Percentiles rank a stretch among this genome's conserved stretches.
These are phyloP conservation scores for Skeletonema tropicum DNA, from an alignment of 108 stramenopile species.

Conservation along the genomic window DNA sequence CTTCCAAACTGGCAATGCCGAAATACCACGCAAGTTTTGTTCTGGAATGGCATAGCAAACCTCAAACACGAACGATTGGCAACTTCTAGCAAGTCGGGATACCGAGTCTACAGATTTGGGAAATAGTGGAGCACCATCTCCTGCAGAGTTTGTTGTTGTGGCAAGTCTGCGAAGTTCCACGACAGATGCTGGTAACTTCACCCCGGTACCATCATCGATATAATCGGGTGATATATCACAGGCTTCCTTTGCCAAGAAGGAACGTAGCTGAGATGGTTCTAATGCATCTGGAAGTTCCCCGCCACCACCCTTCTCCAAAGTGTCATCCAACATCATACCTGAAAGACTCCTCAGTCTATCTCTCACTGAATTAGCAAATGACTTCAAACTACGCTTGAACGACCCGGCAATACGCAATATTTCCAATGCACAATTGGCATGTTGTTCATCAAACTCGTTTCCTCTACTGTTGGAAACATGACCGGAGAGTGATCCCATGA, in stretches of 20 bases:
- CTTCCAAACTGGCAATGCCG: conserved; percentile 73
- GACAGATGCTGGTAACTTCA: conserved; percentile 40
- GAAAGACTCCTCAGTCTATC: conserved; percentile 61
- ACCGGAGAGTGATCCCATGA: conserved; percentile 58
- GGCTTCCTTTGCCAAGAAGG: conserved; percentile 65
- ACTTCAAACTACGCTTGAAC: conserved; percentile 53
- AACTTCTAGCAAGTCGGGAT: conserved; percentile 61
- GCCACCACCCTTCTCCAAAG: conserved; percentile 20
- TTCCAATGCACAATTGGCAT: conserved; percentile 77
- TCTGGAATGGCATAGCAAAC: conserved; percentile 82
- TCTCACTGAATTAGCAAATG: conserved; percentile 62
- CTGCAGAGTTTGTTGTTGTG: conserved; percentile 5
- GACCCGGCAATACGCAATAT: conserved; percentile 74
- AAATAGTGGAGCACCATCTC: conserved; percentile 41
- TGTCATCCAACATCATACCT: conserved; percentile 49
- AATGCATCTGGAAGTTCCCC: conserved; percentile 66
- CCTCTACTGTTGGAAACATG: conserved; percentile 39
- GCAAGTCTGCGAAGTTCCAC: conserved; percentile 52
- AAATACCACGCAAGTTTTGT: conserved; percentile 63
- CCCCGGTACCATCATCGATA: conserved; percentile 41
- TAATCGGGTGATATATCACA: conserved; percentile 39
- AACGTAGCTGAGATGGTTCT: conserved; percentile 71
- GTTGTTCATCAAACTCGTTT: conserved; percentile 76
- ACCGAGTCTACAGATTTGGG: conserved; percentile 60
- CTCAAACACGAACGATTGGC: conserved; percentile 79